A percentile compares a stretch with the other conserved stretches of the same genome.
These are phyloP conservation scores for Aspergillus intermedius DNA, from an alignment of 2,329 filamentous ascomycete genomes.

Conservation along the genomic window DNA sequence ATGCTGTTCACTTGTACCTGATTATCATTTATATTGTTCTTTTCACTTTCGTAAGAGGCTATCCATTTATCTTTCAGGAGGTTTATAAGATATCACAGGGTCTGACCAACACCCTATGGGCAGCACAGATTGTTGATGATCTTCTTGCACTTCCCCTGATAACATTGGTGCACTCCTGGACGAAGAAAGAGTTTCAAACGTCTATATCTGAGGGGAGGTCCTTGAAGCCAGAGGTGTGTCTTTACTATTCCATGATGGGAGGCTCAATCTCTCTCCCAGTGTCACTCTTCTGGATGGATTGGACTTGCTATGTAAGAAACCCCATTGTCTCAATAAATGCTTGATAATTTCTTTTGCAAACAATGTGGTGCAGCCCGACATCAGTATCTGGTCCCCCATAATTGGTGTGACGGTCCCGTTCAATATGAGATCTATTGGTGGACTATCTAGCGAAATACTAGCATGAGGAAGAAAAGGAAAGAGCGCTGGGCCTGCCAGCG, in stretches of 20 bases:
- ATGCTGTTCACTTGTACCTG: conserved; percentile 22
- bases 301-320: conserved; percentile 34
- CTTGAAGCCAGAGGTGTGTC: conserved; percentile 43
- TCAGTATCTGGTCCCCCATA: conserved; percentile 47
- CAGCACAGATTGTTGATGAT: conserved; percentile 41
- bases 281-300: conserved; percentile 53
- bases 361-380: conserved; percentile 19
- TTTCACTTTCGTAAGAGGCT: conserved; percentile 38
- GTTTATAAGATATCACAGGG: conserved; percentile 44
- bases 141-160: conserved; percentile 32
- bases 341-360: neutral
- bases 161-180: conserved; percentile 42
- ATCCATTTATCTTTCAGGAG: conserved; percentile 45
- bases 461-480: too few relatives aligned
- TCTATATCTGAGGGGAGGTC: conserved; percentile 8
- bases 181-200: conserved; percentile 37
- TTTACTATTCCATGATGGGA: conserved; percentile 49
- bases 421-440: too few relatives aligned
- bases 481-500: too few relatives aligned
- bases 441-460: too few relatives aligned
- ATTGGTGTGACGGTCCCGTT: too few relatives aligned
- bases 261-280: conserved; percentile 45
- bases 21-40: conserved; percentile 25
- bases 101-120: conserved; percentile 42
- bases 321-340: too few relatives aligned